phyloP scores from a whole-genome alignment of 164 flowering plant species.

The Umbellularia californica region DNA sequence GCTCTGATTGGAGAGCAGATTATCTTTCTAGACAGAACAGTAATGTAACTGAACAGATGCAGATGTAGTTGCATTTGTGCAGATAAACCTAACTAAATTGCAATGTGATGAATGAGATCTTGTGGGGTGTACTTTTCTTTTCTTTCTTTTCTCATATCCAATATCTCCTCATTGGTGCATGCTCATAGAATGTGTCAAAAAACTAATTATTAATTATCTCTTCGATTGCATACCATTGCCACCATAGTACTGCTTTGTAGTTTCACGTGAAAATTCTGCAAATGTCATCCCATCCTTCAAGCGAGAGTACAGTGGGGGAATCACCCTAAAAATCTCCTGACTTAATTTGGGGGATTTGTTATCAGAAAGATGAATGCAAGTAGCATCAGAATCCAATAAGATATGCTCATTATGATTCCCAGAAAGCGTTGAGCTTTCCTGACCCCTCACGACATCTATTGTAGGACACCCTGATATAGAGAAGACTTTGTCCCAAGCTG shows the following conservation, averaged over 20 bases:
- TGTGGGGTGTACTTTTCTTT: not conserved
- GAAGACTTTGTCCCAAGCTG: conserved; percentile 74
- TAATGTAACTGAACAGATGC: not conserved
- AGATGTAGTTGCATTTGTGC: conserved; percentile 5
- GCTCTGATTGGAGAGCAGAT: not conserved
- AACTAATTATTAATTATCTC: conserved; percentile 17
- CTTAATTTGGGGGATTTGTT: conserved; percentile 12
- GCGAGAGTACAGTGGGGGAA: conserved; percentile 71
- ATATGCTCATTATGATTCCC: conserved; percentile 7
- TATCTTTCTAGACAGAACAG: conserved; percentile 1
- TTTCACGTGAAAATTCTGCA: conserved; percentile 81
- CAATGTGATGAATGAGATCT: not conserved
- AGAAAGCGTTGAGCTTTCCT: conserved; percentile 8
- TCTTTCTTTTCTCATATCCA: not conserved
- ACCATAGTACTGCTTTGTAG: conserved; percentile 86
- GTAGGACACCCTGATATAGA: conserved; percentile 34
- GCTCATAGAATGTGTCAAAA: not conserved
- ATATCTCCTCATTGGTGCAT: not conserved
- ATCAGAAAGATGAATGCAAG: not conserved
- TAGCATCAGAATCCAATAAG: conserved; percentile 6
- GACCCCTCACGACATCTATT: not conserved
- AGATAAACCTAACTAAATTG: conserved; percentile 5
- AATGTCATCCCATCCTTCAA: conserved; percentile 90
- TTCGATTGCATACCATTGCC: conserved; percentile 80
- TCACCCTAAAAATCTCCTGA: conserved; percentile 39